Evolutionary conservation across 2,329 filamentous ascomycete species (phyloP).

Genomic region (Sporothrix curviconia): DNA sequence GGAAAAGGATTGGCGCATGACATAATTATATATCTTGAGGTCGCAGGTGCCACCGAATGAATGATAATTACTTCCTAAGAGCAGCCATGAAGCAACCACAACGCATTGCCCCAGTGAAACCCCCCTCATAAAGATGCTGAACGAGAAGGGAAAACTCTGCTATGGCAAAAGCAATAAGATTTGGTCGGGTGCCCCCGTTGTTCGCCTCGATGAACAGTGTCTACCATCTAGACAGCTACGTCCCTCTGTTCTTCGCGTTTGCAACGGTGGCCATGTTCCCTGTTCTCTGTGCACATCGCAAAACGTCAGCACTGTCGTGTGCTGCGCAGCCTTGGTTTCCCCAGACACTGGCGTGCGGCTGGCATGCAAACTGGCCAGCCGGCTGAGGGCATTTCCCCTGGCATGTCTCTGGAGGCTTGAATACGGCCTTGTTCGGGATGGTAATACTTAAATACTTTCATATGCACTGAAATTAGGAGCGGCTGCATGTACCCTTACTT

Average conservation of each 20-base stretch:
- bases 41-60: no score
- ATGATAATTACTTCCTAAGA: no score
- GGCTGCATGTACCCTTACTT: neutral
- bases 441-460: neutral
- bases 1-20: neutral
- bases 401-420: neutral
- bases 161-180: no score
- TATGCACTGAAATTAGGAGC: neutral
- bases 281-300: neutral
- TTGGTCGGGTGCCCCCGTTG: no score
- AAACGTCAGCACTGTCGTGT: neutral
- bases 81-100: no score
- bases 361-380: slow-evolving; percentile 8
- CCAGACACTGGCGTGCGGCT: neutral
- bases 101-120: no score
- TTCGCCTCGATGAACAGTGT: no score
- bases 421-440: neutral
- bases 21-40: neutral
- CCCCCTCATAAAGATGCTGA: no score
- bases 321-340: neutral
- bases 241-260: neutral
- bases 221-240: no score
- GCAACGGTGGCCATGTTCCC: no score
- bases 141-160: no score
- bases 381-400: neutral